Evolutionary conservation across 306 rosid genomes (phyloP).

Genomic region (Leucaena leucocephala): DNA sequence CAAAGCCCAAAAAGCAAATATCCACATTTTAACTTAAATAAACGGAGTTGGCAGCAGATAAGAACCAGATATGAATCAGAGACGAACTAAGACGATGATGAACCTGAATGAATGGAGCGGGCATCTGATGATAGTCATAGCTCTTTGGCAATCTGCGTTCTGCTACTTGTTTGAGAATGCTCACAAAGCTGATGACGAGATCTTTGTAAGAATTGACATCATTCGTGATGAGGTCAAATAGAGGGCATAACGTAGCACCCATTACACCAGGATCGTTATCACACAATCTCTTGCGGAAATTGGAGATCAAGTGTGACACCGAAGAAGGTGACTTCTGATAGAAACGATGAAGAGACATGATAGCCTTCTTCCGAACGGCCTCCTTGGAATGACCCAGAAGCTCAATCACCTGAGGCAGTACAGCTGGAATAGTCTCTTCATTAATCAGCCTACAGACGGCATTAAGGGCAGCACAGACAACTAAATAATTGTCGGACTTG

Average conservation of each 20-base stretch:
- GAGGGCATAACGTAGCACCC: constrained; percentile 89
- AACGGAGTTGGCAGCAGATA: constrained; percentile 82
- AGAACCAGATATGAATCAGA: constrained; percentile 46
- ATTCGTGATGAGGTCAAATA: constrained; percentile 61
- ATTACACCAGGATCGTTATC: constrained; percentile 96
- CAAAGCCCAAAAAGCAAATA: background rate
- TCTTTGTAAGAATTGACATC: constrained; percentile 78
- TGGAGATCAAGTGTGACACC: constrained; percentile 68
- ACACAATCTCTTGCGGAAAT: constrained; percentile 77
- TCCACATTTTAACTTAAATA: constrained; percentile 6
- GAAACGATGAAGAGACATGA: constrained; percentile 93
- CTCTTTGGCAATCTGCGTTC: constrained; percentile 86
- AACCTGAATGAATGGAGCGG: constrained; percentile 94
- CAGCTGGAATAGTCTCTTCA: constrained; percentile 95
- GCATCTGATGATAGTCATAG: constrained; percentile 90
- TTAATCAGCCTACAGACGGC: constrained; percentile 83
- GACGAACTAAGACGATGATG: background rate
- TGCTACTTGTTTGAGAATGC: constrained; percentile 86
- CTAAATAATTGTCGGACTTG: constrained; percentile 78
- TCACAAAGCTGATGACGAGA: constrained; percentile 79
- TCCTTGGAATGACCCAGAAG: constrained; percentile 76
- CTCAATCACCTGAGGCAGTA: constrained; percentile 84
- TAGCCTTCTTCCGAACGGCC: constrained; percentile 84
- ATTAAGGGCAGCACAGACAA: constrained; percentile 85
- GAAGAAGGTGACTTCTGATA: constrained; percentile 76